These are phyloP conservation scores for Acer campestre DNA, from an alignment of 345 rosid species.

Conservation along the genomic window DNA sequence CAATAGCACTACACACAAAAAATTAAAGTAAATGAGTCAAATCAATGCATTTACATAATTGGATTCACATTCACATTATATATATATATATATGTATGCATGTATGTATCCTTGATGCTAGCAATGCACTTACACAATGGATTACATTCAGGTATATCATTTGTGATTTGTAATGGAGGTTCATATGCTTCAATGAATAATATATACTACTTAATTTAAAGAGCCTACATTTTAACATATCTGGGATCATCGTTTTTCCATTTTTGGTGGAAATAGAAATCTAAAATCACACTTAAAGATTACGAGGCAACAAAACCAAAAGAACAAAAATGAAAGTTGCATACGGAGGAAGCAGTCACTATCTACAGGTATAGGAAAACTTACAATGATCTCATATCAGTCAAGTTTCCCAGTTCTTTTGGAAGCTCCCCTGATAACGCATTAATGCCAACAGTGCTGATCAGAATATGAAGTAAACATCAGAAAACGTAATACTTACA, in stretches of 20 bases:
- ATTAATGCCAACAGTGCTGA: slow-evolving; percentile 57
- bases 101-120: background rate
- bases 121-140: background rate
- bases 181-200: no score
- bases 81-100: background rate
- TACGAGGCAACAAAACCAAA: background rate
- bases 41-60: background rate
- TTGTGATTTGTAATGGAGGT: no score
- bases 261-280: no score
- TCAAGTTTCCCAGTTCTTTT: slow-evolving; percentile 61
- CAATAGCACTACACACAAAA: background rate
- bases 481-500: background rate
- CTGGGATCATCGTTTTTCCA: no score
- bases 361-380: slow-evolving; percentile 14
- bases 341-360: background rate
- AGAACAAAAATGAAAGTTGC: background rate
- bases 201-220: no score
- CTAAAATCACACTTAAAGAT: background rate
- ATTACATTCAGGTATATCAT: no score
- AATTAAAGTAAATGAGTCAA: background rate
- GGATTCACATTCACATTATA: no score
- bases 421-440: slow-evolving; percentile 68
- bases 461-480: background rate
- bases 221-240: no score
- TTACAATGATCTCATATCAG: slow-evolving; percentile 52